Evolutionary conservation across 1,284 basidiomycete species (phyloP).

Genomic region (Cutaneotrichosporon mucoides): DNA sequence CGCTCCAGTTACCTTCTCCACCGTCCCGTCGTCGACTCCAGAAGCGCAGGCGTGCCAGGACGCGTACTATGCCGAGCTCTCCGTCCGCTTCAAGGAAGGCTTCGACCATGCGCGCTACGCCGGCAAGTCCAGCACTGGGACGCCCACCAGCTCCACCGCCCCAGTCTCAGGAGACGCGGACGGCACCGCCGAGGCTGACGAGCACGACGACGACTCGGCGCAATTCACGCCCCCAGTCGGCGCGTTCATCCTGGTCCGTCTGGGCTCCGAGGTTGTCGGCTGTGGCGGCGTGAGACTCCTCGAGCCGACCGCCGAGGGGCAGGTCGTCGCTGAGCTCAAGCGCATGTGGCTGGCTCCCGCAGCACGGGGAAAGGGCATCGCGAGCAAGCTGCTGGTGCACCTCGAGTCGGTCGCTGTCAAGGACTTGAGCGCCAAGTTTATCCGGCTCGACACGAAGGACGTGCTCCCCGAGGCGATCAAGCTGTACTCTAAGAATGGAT

Average conservation of each 20-base stretch:
- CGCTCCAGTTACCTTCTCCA: too few species aligned
- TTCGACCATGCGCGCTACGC: too few species aligned
- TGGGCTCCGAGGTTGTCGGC: neutral
- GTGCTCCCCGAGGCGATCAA: neutral
- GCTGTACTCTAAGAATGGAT: neutral
- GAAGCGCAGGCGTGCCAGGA: too few species aligned
- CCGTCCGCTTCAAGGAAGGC: too few species aligned
- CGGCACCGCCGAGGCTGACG: neutral
- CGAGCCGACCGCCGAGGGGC: neutral
- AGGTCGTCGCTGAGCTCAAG: neutral
- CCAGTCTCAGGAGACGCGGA: neutral
- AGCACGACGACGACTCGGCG: neutral
- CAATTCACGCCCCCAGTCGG: neutral
- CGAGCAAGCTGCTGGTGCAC: neutral
- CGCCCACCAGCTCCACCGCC: neutral
- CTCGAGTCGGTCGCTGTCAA: neutral
- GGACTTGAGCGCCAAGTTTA: neutral
- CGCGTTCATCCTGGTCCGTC: neutral
- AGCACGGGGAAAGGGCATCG: neutral
- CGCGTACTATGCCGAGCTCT: too few species aligned
- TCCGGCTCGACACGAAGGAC: conserved; percentile 1
- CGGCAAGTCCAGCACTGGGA: neutral
- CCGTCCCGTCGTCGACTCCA: too few species aligned
- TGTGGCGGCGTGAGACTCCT: neutral
- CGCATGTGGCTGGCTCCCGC: neutral